phyloP scores from a whole-genome alignment of 139 green algal species.

The Coelastrella sp. region DNA sequence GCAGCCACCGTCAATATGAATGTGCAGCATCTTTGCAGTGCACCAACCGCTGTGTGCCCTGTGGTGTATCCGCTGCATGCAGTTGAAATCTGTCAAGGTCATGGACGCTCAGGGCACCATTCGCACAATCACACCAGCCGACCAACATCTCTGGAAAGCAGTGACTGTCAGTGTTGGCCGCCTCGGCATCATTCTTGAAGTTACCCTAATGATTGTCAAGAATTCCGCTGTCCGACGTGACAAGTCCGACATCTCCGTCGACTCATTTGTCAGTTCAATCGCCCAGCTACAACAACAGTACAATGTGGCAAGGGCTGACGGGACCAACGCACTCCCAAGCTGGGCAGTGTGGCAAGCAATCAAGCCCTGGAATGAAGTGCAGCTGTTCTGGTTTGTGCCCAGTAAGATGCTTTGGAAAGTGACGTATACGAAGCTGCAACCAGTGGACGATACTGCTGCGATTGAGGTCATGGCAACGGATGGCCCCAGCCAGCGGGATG shows the following conservation, averaged over 20 bases:
- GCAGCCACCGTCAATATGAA: constrained; percentile 65
- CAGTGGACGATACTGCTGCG: too few relatives aligned
- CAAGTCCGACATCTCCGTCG: constrained; percentile 7
- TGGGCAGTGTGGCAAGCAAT: constrained; percentile 24
- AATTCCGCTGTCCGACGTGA: constrained; percentile 52
- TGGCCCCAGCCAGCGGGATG: neutral
- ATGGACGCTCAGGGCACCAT: constrained; percentile 25
- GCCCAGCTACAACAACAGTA: constrained; percentile 5
- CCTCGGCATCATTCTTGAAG: constrained; percentile 80
- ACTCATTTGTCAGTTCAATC: neutral
- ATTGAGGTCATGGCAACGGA: neutral
- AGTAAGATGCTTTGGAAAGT: constrained; percentile 26
- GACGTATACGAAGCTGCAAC: neutral
- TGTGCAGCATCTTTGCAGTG: too few relatives aligned
- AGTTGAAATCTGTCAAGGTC: constrained; percentile 14
- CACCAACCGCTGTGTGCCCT: too few relatives aligned
- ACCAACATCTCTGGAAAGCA: constrained; percentile 68
- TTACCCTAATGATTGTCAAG: constrained; percentile 70
- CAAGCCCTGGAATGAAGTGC: constrained; percentile 32
- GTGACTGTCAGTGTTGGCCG: constrained; percentile 69
- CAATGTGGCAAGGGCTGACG: neutral
- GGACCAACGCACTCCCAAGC: neutral
- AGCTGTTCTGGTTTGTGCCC: constrained; percentile 47
- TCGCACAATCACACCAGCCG: neutral
- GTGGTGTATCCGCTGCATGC: too few relatives aligned